Evolutionary conservation across 495 filamentous ascomycete genomes (phyloP).

Genomic region (Xylaria longipes): DNA sequence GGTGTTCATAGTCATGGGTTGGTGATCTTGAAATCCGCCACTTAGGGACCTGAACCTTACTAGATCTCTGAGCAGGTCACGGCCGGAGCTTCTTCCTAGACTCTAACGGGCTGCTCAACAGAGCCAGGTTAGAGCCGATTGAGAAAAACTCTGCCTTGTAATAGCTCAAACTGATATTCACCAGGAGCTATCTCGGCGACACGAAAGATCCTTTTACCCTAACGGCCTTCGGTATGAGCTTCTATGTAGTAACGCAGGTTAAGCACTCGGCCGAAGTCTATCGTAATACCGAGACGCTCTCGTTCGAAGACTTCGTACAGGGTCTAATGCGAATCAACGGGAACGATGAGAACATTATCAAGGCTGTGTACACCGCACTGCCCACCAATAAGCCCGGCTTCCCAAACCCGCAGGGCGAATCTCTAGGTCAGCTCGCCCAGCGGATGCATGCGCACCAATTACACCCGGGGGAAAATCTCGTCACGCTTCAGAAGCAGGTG

Average conservation of each 20-base stretch:
- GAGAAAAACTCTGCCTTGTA: not conserved
- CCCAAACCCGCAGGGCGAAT: slow-evolving; percentile 30
- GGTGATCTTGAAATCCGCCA: not conserved
- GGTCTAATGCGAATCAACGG: slow-evolving; percentile 26
- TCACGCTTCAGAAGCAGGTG: slow-evolving; percentile 18
- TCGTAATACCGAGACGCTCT: slow-evolving; percentile 32
- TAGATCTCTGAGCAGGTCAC: not conserved
- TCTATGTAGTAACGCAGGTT: slow-evolving; percentile 36
- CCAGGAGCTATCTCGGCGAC: slow-evolving; percentile 15
- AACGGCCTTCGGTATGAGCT: slow-evolving; percentile 25
- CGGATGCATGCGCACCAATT: slow-evolving; percentile 33
- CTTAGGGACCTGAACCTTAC: not conserved
- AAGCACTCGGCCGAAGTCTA: slow-evolving; percentile 34
- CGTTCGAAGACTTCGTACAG: slow-evolving; percentile 35
- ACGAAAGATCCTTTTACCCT: slow-evolving; percentile 34
- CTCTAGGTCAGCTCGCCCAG: slow-evolving; percentile 26
- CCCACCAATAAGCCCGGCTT: slow-evolving; percentile 26
- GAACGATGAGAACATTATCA: slow-evolving; percentile 17
- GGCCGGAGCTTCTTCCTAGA: not conserved
- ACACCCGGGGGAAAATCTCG: slow-evolving; percentile 30
- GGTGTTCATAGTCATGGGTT: not conserved
- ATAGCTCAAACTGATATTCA: not conserved
- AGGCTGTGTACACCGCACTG: slow-evolving; percentile 22
- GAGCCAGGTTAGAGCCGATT: not conserved
- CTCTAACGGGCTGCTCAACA: not conserved